Conservation (phyloP, 495 filamentous ascomycete species). For the Neurospora sublineolata region DNA sequence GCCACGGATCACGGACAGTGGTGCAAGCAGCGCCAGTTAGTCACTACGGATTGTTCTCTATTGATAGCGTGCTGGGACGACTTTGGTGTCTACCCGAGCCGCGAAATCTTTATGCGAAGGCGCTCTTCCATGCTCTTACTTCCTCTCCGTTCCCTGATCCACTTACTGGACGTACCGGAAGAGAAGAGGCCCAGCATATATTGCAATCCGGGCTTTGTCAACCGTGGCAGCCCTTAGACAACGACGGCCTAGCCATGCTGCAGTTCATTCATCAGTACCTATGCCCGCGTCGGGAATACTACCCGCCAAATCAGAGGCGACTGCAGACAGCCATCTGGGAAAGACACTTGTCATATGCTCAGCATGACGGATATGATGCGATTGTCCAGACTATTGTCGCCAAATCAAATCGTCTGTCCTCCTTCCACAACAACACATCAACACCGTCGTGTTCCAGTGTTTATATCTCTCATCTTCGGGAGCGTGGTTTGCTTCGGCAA, state of each 20-base stretch:
- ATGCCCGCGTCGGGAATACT: not conserved
- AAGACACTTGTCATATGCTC: not conserved
- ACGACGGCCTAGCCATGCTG: not conserved
- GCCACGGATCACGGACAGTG: not conserved
- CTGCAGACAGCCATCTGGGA: slow-evolving; percentile 1
- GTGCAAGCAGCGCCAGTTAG: not conserved
- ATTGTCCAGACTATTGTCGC: not conserved
- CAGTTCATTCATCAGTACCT: not conserved
- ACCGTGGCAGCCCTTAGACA: not conserved
- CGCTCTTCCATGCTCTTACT: not conserved
- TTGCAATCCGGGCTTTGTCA: not conserved
- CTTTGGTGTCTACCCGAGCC: slow-evolving; percentile 1
- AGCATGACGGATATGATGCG: slow-evolving; percentile 2
- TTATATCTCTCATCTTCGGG: not conserved
- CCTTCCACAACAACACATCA: not conserved
- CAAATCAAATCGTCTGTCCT: not conserved
- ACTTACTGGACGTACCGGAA: slow-evolving; percentile 1
- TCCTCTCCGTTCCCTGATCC: not conserved
- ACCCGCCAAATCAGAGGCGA: not conserved
- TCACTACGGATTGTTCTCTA: not conserved
- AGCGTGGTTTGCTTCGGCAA: not conserved
- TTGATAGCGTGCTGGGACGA: not conserved
- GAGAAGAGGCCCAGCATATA: slow-evolving; percentile 1
- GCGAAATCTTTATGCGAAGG: slow-evolving; percentile 1
- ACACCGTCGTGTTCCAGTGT: not conserved